Base-by-base conservation (phyloP, 176 grass and related monocot species). In the Rhynchospora breviuscula region DNA sequence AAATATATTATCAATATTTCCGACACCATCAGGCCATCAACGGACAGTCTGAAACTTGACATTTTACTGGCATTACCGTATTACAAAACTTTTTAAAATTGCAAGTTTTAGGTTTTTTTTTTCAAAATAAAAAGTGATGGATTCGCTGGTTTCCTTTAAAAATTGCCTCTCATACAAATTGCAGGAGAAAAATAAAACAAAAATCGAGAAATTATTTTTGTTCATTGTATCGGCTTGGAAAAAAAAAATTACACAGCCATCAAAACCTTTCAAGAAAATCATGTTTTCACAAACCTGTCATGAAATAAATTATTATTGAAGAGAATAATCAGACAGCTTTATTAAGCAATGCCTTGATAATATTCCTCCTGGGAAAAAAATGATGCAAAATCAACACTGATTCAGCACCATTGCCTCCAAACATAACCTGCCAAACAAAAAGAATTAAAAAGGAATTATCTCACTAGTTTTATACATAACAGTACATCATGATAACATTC, bases 401-500 rank as follows among this genome's bases (percentile, higher is more conserved):
- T 51, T 77, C 49, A 77, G 49, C 72, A 29, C 48, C 45, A 26
- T 45, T 53, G 19, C 47, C 47, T 77, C 73, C 73, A 78, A 57
- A 78, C 73, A 78, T 54, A 78, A 33, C 53, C 51, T 18, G 2
- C 73, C 73, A 78, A 78, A 78, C 14, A 57, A 78, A 54, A 77
- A 54, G 72, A 56, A 77, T 54, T 29, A 25, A 54, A 56, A 4
- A 14, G 4, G 2, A 57, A 78, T 23, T 31, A 56, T 85, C 54
- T 46, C 59, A 12, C 31, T 60, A 21, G 8, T 63, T 63, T 43
- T 44, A 44, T 21, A 65, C 25, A 63, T 15, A 26, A 7, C 23
- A 23, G 13, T 51, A 53, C 60, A 82, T n/a, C 44, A 68, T 78
- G 71, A 53, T 75, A 75, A 75, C 21, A 53, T 35, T 57, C 73